phyloP scores from a whole-genome alignment of 805 yeast genomes.

The Priceomyces haplophilus region DNA sequence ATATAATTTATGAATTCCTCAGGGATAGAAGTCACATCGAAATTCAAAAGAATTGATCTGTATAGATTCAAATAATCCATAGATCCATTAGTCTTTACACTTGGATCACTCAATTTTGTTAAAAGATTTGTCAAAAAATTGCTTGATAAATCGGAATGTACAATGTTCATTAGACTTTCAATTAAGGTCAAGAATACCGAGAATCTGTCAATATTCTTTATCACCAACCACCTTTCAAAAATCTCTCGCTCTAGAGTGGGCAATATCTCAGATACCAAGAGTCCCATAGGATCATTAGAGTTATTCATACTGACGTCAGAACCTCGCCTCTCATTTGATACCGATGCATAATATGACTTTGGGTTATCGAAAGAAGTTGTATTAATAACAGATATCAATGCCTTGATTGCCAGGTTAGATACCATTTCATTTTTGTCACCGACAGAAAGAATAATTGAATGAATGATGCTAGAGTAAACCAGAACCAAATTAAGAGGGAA shows the following conservation, averaged over 20 bases:
- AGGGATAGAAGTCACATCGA: slow-evolving; percentile 15
- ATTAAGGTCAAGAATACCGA: slow-evolving; percentile 24
- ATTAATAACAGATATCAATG: slow-evolving; percentile 42
- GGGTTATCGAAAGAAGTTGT: slow-evolving; percentile 11
- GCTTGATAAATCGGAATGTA: slow-evolving; percentile 12
- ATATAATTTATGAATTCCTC: slow-evolving; percentile 18
- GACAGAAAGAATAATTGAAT: slow-evolving; percentile 29
- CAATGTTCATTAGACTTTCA: slow-evolving; percentile 24
- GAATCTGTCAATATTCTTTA: slow-evolving; percentile 18
- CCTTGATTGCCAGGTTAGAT: slow-evolving; percentile 44
- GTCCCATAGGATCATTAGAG: slow-evolving; percentile 18
- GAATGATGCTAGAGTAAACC: slow-evolving; percentile 30
- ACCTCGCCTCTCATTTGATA: slow-evolving; percentile 7
- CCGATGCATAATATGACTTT: neutral
- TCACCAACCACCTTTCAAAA: slow-evolving; percentile 19
- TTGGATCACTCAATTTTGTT: slow-evolving; percentile 15
- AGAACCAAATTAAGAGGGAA: slow-evolving; percentile 36
- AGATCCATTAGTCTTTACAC: slow-evolving; percentile 20
- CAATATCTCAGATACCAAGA: slow-evolving; percentile 15
- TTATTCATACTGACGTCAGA: slow-evolving; percentile 43
- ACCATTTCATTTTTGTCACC: slow-evolving; percentile 50
- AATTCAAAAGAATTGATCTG: slow-evolving; percentile 20
- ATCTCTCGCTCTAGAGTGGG: slow-evolving; percentile 25
- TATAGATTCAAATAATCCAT: slow-evolving; percentile 28
- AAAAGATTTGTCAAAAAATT: slow-evolving; percentile 18